Evolutionary conservation across 108 stramenopile species (phyloP).

Genomic region (Bacterosira constricta): DNA sequence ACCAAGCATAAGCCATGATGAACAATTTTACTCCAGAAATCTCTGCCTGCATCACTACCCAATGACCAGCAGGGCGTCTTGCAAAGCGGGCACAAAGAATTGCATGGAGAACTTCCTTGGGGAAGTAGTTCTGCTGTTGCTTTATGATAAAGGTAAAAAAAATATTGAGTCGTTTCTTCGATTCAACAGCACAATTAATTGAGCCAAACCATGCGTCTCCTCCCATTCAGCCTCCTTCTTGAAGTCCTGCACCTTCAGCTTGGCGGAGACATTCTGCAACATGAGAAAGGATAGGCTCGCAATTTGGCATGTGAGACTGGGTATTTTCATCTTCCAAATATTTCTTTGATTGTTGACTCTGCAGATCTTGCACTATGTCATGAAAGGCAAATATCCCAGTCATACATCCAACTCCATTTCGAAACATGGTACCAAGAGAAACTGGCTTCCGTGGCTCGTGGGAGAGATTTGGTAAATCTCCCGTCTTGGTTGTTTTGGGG

Average conservation of each 20-base stretch:
- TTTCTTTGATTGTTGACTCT: background rate
- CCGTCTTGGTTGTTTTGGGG: background rate
- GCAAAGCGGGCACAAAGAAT: background rate
- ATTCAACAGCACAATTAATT: constrained; percentile 1
- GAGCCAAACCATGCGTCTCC: constrained; percentile 42
- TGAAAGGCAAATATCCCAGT: constrained; percentile 16
- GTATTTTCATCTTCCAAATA: background rate
- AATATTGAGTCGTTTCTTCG: constrained; percentile 1
- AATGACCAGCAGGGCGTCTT: constrained; percentile 7
- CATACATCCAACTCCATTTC: background rate
- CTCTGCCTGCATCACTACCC: constrained; percentile 18
- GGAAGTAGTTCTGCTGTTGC: background rate
- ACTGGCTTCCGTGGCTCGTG: constrained; percentile 19
- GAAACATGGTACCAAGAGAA: constrained; percentile 16
- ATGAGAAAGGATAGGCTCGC: background rate
- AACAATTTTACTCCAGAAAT: constrained; percentile 12
- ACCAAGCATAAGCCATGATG: constrained; percentile 24
- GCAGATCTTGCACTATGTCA: background rate
- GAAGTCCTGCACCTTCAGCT: background rate
- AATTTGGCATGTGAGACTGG: constrained; percentile 3
- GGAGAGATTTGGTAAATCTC: background rate
- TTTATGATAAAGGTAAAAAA: constrained; percentile 12
- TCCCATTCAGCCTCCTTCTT: constrained; percentile 14
- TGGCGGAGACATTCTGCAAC: constrained; percentile 1
- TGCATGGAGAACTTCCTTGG: constrained; percentile 1